Base-by-base conservation (phyloP, 495 filamentous ascomycete species). In the Jackrogersella multiformis region DNA sequence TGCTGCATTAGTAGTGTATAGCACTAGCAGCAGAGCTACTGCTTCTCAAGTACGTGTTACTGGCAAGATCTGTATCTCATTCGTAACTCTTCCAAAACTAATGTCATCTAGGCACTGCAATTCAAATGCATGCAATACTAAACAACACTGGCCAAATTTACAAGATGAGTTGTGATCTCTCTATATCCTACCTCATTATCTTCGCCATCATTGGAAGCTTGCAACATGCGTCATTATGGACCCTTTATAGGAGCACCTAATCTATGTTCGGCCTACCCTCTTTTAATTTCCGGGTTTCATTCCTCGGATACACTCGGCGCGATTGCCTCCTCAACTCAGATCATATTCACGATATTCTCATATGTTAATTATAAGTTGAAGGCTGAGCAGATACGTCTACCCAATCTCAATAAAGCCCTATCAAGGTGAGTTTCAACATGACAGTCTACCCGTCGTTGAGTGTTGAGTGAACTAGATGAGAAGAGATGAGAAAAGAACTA, bases 1-100 rank as follows among this genome's bases (percentile, higher is more conserved):
- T 36, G 56, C 53, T 15, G 63, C 72, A 18, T 66, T 76, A 20
- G 71, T 81, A 36, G 71, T 71, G 41, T 81, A 74, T 56, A 73
- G 76, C 49, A 75, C 61, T 52, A 68, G 38, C 16, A 71, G 18
- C 35, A 66, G 73, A 53, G 67, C 58, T 67, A 66, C 73, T 35
- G 73, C 73, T 30, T 68, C 61, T 16, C 61, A 73, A 58, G 73
- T 75, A 57, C 5, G 51, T 64, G 4, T 28, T 28, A 2, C 2
- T 34, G 55, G 4, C 16, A 42, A 30, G 3, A 18, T 36, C 7
- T 10, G 39, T 38, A 18, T 49, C 16, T 59, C 26, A 24, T 2
- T 1, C 2, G 23, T 10, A 24, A 35, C 32, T 30, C n/a, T n/a
- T n/a, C 13, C 7, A 20, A 4, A 36, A 53, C 67, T 66, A 60